Conservation (phyloP, 805 yeast species). For the Starmerella cellae region DNA sequence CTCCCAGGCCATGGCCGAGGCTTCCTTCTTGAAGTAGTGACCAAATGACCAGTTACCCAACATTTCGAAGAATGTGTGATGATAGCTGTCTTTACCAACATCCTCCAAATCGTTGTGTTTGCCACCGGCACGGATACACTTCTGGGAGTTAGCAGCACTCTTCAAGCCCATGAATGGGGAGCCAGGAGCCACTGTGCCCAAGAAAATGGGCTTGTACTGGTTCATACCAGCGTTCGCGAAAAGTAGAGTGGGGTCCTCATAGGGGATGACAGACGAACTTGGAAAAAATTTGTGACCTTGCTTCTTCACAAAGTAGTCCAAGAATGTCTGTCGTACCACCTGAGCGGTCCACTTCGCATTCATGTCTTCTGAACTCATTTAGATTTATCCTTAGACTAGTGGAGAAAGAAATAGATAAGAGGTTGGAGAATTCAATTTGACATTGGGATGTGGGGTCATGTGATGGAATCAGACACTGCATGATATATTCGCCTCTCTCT, state of each 20-base stretch:
- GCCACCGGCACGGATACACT: conserved; percentile 99
- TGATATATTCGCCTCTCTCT: too few relatives aligned
- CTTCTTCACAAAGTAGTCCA: conserved; percentile 58
- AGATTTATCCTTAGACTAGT: not conserved
- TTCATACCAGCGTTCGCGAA: conserved; percentile 99
- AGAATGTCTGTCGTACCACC: conserved; percentile 67
- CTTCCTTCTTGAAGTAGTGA: conserved; percentile 93
- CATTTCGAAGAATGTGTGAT: conserved; percentile 98
- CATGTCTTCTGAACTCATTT: conserved; percentile 1
- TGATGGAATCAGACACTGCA: too few relatives aligned
- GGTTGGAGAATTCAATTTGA: too few relatives aligned
- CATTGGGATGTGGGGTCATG: too few relatives aligned
- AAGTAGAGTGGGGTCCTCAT: conserved; percentile 90
- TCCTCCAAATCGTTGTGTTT: conserved; percentile 94
- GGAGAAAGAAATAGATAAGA: too few relatives aligned
- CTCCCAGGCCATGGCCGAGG: conserved; percentile 82
- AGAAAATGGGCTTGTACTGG: conserved; percentile 93
- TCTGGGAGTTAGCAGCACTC: conserved; percentile 90
- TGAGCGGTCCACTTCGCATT: conserved; percentile 23
- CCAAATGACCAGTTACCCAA: conserved; percentile 99
- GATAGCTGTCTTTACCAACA: conserved; percentile 95
- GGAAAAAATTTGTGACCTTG: conserved; percentile 71
- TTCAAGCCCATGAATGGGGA: conserved; percentile 72
- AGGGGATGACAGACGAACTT: conserved; percentile 90
- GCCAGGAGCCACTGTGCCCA: conserved; percentile 94